Conservation (phyloP, 148 eudicot species). For the Rhododendron molle region DNA sequence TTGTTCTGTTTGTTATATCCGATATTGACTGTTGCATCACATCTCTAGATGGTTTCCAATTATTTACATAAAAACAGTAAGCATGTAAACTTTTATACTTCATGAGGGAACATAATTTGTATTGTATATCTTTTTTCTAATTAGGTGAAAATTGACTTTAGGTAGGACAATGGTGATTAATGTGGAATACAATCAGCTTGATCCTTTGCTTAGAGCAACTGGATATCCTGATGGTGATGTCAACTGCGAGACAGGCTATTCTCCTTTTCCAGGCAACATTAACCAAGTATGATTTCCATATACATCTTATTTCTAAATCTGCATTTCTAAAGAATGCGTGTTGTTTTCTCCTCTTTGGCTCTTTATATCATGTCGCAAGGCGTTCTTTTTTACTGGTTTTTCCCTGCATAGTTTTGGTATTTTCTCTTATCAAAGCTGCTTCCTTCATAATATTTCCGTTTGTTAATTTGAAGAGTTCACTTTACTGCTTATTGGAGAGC, state of each 20-base stretch:
- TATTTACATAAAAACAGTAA: neutral
- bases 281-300: constrained; percentile 58
- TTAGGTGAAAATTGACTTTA: constrained; percentile 22
- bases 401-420: neutral
- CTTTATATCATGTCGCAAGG: neutral
- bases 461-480: neutral
- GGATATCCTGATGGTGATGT: constrained; percentile 91
- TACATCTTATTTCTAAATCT: neutral
- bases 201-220: constrained; percentile 90
- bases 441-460: neutral
- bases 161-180: constrained; percentile 96
- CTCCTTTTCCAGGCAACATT: constrained; percentile 98
- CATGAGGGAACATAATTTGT: neutral
- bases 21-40: neutral
- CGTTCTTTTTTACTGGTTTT: too few relatives aligned
- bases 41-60: neutral
- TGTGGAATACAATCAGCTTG: constrained; percentile 98
- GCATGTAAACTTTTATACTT: neutral
- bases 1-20: neutral
- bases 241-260: constrained; percentile 86
- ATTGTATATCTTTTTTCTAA: neutral
- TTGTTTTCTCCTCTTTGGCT: constrained; percentile 1
- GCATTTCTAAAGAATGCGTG: neutral
- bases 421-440: neutral
- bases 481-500: neutral